Percentiles rank a stretch among this genome's conserved stretches.
These are phyloP conservation scores for Calvatia gigantea DNA, from an alignment of 768 basidiomycete genomes.

Conservation along the genomic window DNA sequence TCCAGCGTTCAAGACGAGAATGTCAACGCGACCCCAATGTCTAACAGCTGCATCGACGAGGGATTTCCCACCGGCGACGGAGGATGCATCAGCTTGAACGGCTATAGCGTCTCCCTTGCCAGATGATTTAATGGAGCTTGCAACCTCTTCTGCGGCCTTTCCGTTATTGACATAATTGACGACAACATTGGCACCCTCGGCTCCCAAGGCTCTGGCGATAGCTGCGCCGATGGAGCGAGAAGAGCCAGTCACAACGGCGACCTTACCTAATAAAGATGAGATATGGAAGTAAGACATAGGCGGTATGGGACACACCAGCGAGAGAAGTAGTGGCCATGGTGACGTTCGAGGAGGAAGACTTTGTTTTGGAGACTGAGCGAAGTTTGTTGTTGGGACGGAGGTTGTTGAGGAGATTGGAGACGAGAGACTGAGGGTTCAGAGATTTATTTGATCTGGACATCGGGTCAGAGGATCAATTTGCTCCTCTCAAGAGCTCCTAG, in stretches of 20 bases:
- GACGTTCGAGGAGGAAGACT: background rate
- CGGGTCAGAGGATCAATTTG: slow-evolving; percentile 2
- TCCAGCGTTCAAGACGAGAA: slow-evolving; percentile 57
- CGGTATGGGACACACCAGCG: background rate
- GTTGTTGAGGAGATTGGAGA: slow-evolving; percentile 14
- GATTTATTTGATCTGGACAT: slow-evolving; percentile 11
- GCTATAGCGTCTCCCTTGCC: slow-evolving; percentile 44
- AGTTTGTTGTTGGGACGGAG: slow-evolving; percentile 12
- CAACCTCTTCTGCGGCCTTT: slow-evolving; percentile 41
- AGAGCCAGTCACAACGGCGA: slow-evolving; percentile 60
- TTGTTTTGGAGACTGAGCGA: background rate
- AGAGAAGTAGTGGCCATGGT: slow-evolving; percentile 12
- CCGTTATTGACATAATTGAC: slow-evolving; percentile 49
- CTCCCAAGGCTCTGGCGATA: slow-evolving; percentile 49
- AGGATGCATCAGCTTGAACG: slow-evolving; percentile 50
- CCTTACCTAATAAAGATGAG: slow-evolving; percentile 31
- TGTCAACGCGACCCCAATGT: slow-evolving; percentile 50
- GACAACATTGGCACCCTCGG: slow-evolving; percentile 53
- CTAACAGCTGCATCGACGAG: slow-evolving; percentile 47
- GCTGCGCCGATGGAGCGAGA: slow-evolving; percentile 59
- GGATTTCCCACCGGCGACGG: slow-evolving; percentile 40
- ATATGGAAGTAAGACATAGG: background rate
- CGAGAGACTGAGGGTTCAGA: slow-evolving; percentile 9
- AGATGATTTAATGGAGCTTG: slow-evolving; percentile 42
- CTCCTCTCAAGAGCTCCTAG: background rate